A percentile compares a stretch with the other conserved stretches of the same genome.
Evolutionary conservation across 1,139 yeast genomes (phyloP).

Genomic region (Pichia sp.): DNA sequence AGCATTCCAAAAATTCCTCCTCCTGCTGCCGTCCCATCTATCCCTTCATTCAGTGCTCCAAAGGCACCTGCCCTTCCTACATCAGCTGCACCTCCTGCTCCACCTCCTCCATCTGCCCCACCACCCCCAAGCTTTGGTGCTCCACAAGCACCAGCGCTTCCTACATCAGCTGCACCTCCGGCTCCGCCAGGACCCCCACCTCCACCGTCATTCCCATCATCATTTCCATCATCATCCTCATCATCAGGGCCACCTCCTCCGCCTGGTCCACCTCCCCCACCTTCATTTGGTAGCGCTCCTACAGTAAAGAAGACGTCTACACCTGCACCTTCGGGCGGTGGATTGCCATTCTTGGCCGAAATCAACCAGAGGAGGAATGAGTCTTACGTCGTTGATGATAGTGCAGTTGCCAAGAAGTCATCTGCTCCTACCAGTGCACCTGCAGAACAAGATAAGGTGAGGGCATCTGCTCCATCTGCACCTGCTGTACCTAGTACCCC

Average conservation of each 20-base stretch:
- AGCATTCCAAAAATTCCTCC: constrained; percentile 16
- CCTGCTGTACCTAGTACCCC: constrained; percentile 4
- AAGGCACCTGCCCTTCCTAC: too few species aligned
- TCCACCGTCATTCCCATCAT: background rate
- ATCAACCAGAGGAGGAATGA: constrained; percentile 55
- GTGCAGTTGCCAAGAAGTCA: constrained; percentile 12
- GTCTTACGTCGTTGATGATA: constrained; percentile 38
- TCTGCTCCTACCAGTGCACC: constrained; percentile 17
- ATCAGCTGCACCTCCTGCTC: too few species aligned
- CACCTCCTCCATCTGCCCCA: too few species aligned
- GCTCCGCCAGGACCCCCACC: too few species aligned
- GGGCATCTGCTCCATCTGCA: constrained; percentile 9
- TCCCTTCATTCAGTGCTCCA: constrained; percentile 4
- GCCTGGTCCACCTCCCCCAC: constrained; percentile 18
- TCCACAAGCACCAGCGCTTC: too few species aligned
- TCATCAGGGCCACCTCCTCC: background rate
- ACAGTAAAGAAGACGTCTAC: constrained; percentile 14
- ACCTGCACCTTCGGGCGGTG: constrained; percentile 24
- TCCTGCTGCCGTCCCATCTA: constrained; percentile 15
- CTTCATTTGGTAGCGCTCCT: constrained; percentile 15
- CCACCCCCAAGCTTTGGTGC: too few species aligned
- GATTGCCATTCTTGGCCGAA: constrained; percentile 50
- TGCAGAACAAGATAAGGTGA: constrained; percentile 9
- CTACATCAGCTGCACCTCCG: too few species aligned
- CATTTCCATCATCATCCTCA: background rate